Base-by-base conservation (phyloP, 768 basidiomycete species). In the Lactifluus volemus region DNA sequence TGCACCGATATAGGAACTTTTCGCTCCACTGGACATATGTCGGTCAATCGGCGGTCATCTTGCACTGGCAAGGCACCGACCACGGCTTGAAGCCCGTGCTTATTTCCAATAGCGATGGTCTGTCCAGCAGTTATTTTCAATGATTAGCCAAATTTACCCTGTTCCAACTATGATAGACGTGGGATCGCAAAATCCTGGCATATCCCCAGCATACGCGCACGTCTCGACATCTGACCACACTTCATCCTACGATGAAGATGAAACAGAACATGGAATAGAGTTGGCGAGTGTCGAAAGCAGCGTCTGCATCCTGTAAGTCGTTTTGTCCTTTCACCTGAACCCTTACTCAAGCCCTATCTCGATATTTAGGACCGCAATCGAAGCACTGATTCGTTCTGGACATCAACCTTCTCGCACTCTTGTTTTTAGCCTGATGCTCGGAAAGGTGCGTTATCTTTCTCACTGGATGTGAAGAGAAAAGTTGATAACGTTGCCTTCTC, bases 41-140 rank as follows among this genome's bases (percentile, higher is more conserved):
- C 2, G 45, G 39, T 8, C 7, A 44, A 25, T 58, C 56, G 2
- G 61, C 61, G 17, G 9, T 63, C 19, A 47, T 63, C 32, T 30
- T 54, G 9, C 52, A 49, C 14, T 63, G 56, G 61, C 56, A 49
- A 41, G 61, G 61, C 30, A 44, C 48, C 2, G 39, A 58, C 21
- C 41, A 7, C 17, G 15, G 5, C 32, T 21, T 49, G 10, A 44
- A 54, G 9, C 61, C 61, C 8, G 52, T 58, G 39, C 44, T 58
- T 41, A 30, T 63, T 19, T 44, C 52, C 1, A 63, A 58, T 34
- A 49, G 29, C 41, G 38, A 49, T 25, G 52, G 61, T 58, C 4
- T 49, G 61, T 53, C 45, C 21, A 1, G 5, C 39, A 17, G 5
- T 49, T 2, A 2, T 29, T n/a, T 19, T 21, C 4, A 9, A 21